A percentile compares a stretch with the other conserved stretches of the same genome.
Evolutionary conservation across 768 basidiomycete genomes (phyloP).

Genomic region (Phlebiopsis flavidoalba): DNA sequence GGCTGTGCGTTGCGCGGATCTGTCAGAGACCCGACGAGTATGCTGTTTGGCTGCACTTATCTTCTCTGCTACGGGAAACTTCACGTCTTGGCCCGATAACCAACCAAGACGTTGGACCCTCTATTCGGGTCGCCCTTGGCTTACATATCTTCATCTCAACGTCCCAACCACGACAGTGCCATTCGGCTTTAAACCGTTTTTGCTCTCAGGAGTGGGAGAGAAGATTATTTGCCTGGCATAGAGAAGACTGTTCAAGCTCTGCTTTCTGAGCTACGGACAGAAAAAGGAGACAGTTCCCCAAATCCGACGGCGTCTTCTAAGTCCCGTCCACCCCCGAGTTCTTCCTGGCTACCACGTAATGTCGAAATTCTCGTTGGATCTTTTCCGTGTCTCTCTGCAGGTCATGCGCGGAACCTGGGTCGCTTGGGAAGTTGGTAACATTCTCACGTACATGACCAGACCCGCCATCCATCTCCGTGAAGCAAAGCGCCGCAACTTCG

Average conservation of each 20-base stretch:
- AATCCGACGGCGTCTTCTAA: slow-evolving; percentile 20
- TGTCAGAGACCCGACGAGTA: slow-evolving; percentile 36
- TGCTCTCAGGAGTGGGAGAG: slow-evolving; percentile 80
- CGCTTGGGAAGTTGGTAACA: slow-evolving; percentile 61
- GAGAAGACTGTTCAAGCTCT: slow-evolving; percentile 62
- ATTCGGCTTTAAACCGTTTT: slow-evolving; percentile 73
- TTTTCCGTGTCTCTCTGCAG: slow-evolving; percentile 60
- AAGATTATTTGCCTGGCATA: slow-evolving; percentile 71
- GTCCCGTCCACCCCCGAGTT: slow-evolving; percentile 28
- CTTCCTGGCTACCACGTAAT: slow-evolving; percentile 25
- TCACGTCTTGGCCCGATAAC: slow-evolving; percentile 40
- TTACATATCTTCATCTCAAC: slow-evolving; percentile 43
- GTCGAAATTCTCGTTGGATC: slow-evolving; percentile 48
- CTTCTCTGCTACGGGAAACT: slow-evolving; percentile 40
- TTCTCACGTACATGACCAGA: slow-evolving; percentile 42
- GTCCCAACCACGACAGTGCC: slow-evolving; percentile 82
- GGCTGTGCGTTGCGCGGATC: slow-evolving; percentile 49
- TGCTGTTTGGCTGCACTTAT: slow-evolving; percentile 60
- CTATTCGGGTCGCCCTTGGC: slow-evolving; percentile 39
- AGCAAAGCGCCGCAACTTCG: slow-evolving; percentile 42
- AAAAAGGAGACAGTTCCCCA: not conserved
- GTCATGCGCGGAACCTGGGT: slow-evolving; percentile 89
- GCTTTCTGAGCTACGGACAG: slow-evolving; percentile 47
- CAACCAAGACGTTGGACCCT: slow-evolving; percentile 37
- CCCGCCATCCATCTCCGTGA: slow-evolving; percentile 28